Conservation (phyloP, 2,329 filamentous ascomycete genomes). For the Lachnellula occidentalis region DNA sequence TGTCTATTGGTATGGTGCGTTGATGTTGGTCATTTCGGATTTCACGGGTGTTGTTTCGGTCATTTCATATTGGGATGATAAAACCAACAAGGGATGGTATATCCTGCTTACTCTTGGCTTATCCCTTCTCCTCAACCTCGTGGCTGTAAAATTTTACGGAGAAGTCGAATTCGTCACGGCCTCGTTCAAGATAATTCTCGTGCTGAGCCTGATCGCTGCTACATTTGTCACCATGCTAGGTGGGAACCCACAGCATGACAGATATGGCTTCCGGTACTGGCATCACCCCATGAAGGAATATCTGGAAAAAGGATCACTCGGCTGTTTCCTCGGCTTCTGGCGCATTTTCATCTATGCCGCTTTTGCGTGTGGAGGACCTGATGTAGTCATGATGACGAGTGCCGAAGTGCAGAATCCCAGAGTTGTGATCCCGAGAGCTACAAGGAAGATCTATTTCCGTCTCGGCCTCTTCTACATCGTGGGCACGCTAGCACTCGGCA, state of each 20-base stretch:
- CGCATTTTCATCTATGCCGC: conserved; percentile 33
- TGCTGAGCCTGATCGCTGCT: conserved; percentile 51
- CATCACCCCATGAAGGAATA: conserved; percentile 63
- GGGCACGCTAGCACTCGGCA: conserved; percentile 38
- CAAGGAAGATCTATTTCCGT: conserved; percentile 44
- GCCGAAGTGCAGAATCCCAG: conserved; percentile 48
- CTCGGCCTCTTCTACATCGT: conserved; percentile 50
- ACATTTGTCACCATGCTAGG: conserved; percentile 53
- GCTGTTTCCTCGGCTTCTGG: conserved; percentile 48
- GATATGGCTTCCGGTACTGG: conserved; percentile 47
- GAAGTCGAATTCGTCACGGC: conserved; percentile 60
- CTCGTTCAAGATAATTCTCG: conserved; percentile 54
- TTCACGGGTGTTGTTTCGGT: conserved; percentile 58
- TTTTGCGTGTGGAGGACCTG: conserved; percentile 42
- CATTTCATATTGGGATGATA: conserved; percentile 53
- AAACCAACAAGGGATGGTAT: conserved; percentile 36
- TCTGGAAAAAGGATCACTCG: conserved; percentile 49
- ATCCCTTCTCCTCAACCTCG: conserved; percentile 15
- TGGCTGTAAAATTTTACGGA: conserved; percentile 41
- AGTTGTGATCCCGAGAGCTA: conserved; percentile 45
- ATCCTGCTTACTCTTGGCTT: conserved; percentile 34
- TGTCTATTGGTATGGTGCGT: conserved; percentile 27
- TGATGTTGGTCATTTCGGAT: conserved; percentile 49
- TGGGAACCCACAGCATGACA: conserved; percentile 46
- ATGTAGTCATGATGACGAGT: conserved; percentile 47